Evolutionary conservation across 306 rosid genomes (phyloP).

Genomic region (Malus sylvestris): DNA sequence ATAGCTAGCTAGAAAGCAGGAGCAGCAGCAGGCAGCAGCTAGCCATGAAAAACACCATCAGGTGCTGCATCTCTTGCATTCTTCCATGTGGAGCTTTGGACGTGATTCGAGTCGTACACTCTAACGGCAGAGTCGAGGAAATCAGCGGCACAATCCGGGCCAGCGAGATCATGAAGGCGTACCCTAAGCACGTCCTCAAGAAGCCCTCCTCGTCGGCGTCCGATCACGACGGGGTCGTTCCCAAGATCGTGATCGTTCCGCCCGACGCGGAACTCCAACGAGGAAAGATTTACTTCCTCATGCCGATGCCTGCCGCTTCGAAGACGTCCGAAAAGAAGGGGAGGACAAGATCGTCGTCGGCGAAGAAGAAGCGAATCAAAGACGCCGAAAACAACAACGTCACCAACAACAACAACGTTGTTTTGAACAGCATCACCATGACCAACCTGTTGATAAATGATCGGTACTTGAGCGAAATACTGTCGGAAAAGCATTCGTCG

Average conservation of each 20-base stretch:
- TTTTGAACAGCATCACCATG: conserved; percentile 13
- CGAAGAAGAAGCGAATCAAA: conserved; percentile 36
- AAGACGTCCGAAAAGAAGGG: conserved; percentile 21
- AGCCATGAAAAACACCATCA: conserved; percentile 63
- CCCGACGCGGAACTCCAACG: conserved; percentile 91
- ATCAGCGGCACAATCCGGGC: conserved; percentile 69
- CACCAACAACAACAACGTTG: conserved; percentile 3
- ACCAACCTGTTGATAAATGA: conserved; percentile 52
- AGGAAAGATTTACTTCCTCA: conserved; percentile 97
- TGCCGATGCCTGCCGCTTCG: conserved; percentile 44
- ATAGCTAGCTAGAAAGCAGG: neutral
- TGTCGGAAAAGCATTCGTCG: conserved; percentile 74
- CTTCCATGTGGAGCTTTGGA: conserved; percentile 90
- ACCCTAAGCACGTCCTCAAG: conserved; percentile 85
- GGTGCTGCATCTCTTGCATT: conserved; percentile 96
- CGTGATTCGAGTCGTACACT: conserved; percentile 85
- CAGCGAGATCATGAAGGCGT: conserved; percentile 72
- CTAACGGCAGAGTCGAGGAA: conserved; percentile 75
- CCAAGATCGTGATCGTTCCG: conserved; percentile 75
- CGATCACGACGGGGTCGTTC: conserved; percentile 42
- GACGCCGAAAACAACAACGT: neutral
- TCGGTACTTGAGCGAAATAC: conserved; percentile 67
- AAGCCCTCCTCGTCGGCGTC: conserved; percentile 63
- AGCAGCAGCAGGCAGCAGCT: neutral
- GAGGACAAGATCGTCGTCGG: conserved; percentile 10